Evolutionary conservation across 306 rosid genomes (phyloP).

Genomic region (Ziziphus jujuba): DNA sequence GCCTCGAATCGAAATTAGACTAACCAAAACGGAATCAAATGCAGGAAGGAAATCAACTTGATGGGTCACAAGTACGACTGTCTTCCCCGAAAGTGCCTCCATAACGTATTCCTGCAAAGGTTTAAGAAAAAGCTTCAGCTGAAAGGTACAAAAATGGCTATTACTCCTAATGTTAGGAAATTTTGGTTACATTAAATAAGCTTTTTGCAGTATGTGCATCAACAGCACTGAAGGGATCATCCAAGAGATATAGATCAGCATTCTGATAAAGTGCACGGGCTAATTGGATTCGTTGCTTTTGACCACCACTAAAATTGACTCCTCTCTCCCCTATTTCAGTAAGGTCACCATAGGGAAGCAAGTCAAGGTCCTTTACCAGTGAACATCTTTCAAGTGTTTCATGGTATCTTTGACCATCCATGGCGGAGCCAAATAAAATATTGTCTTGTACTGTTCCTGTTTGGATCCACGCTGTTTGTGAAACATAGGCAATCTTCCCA

Average conservation of each 20-base stretch:
- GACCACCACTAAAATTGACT: conserved; percentile 95
- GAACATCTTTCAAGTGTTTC: conserved; percentile 81
- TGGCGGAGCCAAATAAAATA: conserved; percentile 72
- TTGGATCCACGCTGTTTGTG: conserved; percentile 93
- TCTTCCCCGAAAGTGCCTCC: conserved; percentile 72
- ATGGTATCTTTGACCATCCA: conserved; percentile 60
- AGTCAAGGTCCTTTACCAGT: conserved; percentile 74
- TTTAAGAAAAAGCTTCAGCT: conserved; percentile 21
- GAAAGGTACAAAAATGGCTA: conserved; percentile 1
- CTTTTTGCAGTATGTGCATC: conserved; percentile 90
- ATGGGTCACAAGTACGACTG: conserved; percentile 89
- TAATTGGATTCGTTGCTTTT: conserved; percentile 91
- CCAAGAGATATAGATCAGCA: conserved; percentile 87
- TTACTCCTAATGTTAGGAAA: not conserved
- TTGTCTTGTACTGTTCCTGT: conserved; percentile 77
- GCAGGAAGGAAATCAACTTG: conserved; percentile 96
- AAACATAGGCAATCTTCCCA: conserved; percentile 84
- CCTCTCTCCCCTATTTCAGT: conserved; percentile 96
- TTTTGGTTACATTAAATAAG: conserved; percentile 62
- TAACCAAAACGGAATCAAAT: conserved; percentile 73
- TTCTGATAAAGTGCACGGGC: conserved; percentile 88
- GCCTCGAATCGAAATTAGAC: too few species aligned
- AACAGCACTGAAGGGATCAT: conserved; percentile 96
- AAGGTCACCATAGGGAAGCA: conserved; percentile 75
- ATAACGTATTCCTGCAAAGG: conserved; percentile 64